Base-by-base conservation (phyloP, 345 rosid genomes). In the Aegle marmelos region DNA sequence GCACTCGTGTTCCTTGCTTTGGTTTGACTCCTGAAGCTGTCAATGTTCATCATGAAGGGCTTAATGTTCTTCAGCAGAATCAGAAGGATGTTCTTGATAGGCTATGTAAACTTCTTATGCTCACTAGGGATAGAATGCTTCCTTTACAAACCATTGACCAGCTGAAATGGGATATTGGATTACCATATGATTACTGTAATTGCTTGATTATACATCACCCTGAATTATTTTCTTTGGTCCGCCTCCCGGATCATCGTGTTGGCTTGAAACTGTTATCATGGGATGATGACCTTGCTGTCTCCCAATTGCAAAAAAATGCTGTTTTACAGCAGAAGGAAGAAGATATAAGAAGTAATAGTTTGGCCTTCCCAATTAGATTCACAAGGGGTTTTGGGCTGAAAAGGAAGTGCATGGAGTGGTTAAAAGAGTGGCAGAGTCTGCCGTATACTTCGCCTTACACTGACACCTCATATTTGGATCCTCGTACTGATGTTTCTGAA, bases 321-420 rank as follows among this genome's bases (percentile, higher is more conserved):
- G 59, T 77, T 56, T 14, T 76, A 33, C 80, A 85, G 59, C 87
- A 78, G 36, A 80, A 76, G 21, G 83, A 76, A 80, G 78, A 78
- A 25, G 86, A 74, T 28, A 1, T 63, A 7, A 67, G 73, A 64
- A 48, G 58, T 17, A 76, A 87, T 67, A 84, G 78, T 80, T 79
- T 85, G 54, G 83, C 93, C 6, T 92, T 91, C 78, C 97, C 97
- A 13, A 75, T 94, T 74, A 79, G 87, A 54, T 92, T 94, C 76
- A 89, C 97, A 0, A 92, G 97, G 37, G 98, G 98, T 2, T 92
- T 85, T 88, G 97, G 98, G 4, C 60, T 91, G 81, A 92, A 88
- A 88, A 89, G 88, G 76, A 94, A 91, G 81, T 85, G 96, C 82
- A 85, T 83, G 92, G 82, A 74, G 70, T 94, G 98, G 97, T 88